Evolutionary conservation across 2,329 filamentous ascomycete genomes (phyloP), one percentile per base, ranked within the genome.

Genomic region (Botryotinia narcissicola): DNA sequence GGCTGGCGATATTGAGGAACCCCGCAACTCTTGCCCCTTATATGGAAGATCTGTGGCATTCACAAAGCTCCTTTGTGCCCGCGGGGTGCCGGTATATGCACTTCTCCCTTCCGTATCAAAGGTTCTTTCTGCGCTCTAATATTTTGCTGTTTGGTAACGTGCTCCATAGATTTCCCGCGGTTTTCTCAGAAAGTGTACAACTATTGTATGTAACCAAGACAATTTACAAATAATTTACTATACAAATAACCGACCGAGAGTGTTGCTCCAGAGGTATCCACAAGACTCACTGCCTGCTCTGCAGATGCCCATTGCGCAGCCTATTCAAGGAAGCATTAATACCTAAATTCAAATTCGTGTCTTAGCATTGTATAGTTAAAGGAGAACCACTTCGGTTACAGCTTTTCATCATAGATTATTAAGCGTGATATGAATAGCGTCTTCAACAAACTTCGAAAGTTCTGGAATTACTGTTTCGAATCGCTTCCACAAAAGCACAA

Each of bases 131-230:
- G 85, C 74, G 91, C 91, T 0, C 85, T 96, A 3, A 84, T 85
- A 79, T 90, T 90, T 83, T 94, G 92, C 83, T 86, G 87, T 79
- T 80, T 96, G 48, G 92, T 96, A 75, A 88, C 91, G 2, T 80
- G 97, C 70, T 95, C 93, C 80, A 96, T 87, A 95, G 94, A 85
- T 96, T 42, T 20, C 4, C 20, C 0, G 42, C 60, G 61, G 71
- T 68, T n/a, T 54, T n/a, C 25, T 16, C 48, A 54, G 14, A n/a
- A 54, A n/a, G 48, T 62, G 9, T 22, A 51, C 46, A 51, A 5
- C 2, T 4, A 51, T 51, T 12, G 46, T 51, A 4, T 14, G 25
- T 51, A 25, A 22, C 22, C 9, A 51, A 51, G 46, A 22, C 46
- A 51, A 51, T 14, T 22, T 51, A 51, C 22, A 51, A 48, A 48